Evolutionary conservation across 345 rosid species (phyloP).

Genomic region (Bretschneidera sinensis): DNA sequence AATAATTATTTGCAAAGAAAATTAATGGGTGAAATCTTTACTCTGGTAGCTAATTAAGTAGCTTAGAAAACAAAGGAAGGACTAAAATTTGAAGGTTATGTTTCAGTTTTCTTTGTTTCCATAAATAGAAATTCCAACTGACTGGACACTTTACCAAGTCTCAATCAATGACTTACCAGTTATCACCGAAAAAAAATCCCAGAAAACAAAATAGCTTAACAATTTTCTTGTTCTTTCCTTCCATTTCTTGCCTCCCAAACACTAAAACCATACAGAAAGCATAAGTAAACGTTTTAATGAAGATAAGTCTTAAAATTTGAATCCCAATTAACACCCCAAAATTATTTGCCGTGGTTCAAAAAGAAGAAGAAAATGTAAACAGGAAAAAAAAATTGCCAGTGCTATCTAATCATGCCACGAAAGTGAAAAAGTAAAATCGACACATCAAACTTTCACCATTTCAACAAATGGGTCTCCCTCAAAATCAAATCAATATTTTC

Average conservation of each 20-base stretch:
- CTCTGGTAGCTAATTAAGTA: neutral
- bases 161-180: neutral
- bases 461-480: constrained; percentile 20
- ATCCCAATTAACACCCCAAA: neutral
- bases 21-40: neutral
- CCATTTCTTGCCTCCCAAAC: constrained; percentile 6
- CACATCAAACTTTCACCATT: constrained; percentile 17
- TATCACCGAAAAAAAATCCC: neutral
- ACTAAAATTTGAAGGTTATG: too few relatives aligned
- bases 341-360: neutral
- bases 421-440: constrained; percentile 12
- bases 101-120: neutral
- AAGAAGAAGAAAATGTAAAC: neutral
- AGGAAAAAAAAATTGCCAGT: constrained; percentile 3
- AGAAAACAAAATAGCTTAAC: neutral
- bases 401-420: neutral
- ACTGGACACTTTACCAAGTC: neutral
- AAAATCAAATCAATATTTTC: constrained; percentile 8
- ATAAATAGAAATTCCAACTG: neutral
- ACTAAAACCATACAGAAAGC: constrained; percentile 10
- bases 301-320: neutral
- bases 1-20: too few relatives aligned
- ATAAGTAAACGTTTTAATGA: constrained; percentile 2
- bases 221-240: neutral
- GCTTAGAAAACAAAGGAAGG: too few relatives aligned